Evolutionary conservation across 192 early-diverging fungal species (phyloP), one percentile per base, ranked within the genome.

Genomic region (Entrophospora sp.): DNA sequence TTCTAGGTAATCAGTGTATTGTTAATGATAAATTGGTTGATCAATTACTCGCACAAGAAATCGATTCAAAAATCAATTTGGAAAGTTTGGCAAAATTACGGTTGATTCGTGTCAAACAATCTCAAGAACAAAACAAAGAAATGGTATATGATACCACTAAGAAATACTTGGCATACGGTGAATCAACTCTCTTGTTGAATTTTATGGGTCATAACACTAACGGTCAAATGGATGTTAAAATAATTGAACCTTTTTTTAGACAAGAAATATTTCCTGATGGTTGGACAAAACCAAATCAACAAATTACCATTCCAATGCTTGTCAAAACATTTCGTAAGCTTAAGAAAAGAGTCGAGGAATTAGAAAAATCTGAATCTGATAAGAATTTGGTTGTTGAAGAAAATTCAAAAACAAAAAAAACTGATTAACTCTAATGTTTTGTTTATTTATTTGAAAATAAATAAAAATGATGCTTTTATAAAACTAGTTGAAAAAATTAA

Each of bases 21-120:
- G 63, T 64, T 4, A 34, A 64, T 34, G 7, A 34, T 0, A 9
- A 16, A 25, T 38, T 64, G 52, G 63, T 64, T 35, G 63, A 64
- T 35, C 10, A 35, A 37, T 27, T 64, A 3, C 20, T 64, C 22
- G 12, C 45, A 14, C 18, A 31, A 12, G n/a, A 31, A 28, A 20
- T 64, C 35, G 9, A 40, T 34, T 45, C 12, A 48, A 48, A 52
- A 37, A 48, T 64, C 18, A 64, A 31, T n/a, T 12, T 37, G 14
- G 63, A 64, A 37, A 37, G 46, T 25, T 14, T 64, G 18, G 63
- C 63, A 8, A 51, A 51, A 38, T 4, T 31, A 16, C 31, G 34
- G 18, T 5, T 52, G 5, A n/a, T 64, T 6, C 63, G 46, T 13
- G 7, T 25, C 9, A 14, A 34, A 35, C 16, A 64, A 13, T 51